Evolutionary conservation across 345 rosid species (phyloP), one percentile per base, ranked within the genome.

Genomic region (Moricandia moricandioides): DNA sequence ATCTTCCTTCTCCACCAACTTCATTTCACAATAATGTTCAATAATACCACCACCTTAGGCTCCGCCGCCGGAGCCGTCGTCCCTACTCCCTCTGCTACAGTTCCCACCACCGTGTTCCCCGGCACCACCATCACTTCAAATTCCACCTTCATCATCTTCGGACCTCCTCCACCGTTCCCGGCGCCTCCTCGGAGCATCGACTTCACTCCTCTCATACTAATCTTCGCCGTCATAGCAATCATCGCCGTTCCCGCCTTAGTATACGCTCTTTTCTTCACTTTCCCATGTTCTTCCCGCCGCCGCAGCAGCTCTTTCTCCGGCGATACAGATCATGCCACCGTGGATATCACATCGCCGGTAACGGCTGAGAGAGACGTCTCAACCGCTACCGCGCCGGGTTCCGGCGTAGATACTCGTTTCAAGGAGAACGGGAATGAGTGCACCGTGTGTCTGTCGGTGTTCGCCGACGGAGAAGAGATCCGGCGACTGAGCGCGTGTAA

Each of bases 241-340:
- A 60, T 91, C 84, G 84, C 92, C 55, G 83, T 91, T 84, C 96
- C 92, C 8, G 80, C 84, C 63, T 72, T 93, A 77, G 85, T 83
- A 78, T 93, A 83, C 83, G 84, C 92, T 52, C 67, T 89, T 76
- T 83, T 88, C 72, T 87, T 87, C 76, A 68, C 91, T 39, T 2
- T 82, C 69, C 87, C 78, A 7, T 89, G 91, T 66, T 89, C 92
- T 39, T 77, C 84, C 0, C 12, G 33, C 63, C 74, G 79, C 6
- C 82, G 69, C 33, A 65, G 79, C 12, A 30, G 31, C 37, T 39
- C 54, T 4, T 56, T 29, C 65, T 17, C 65, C 7, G 57, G 56
- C n/a, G 79, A n/a, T n/a, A n/a, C n/a, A n/a, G n/a, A 73, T 54
- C 80, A 62, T 1, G 26, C 17, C 62, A 12, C 16, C 67, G 26